Evolutionary conservation across 129 eudicot species (phyloP), one percentile per base, ranked within the genome.

Genomic region (Lactuca saligna): DNA sequence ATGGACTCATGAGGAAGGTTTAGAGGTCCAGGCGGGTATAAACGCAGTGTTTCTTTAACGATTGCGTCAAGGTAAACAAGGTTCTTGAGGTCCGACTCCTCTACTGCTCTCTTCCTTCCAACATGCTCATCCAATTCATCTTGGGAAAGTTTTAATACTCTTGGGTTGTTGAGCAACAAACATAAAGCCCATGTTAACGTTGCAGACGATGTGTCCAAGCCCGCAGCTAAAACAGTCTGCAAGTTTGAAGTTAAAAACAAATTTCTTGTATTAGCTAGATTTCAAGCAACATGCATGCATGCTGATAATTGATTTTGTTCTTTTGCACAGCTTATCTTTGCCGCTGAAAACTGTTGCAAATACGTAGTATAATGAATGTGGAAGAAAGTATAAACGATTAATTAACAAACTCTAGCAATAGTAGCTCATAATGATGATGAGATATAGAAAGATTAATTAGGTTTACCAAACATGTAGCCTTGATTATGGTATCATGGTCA

Each of bases 61-160:
- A 70, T 16, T 5, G 82, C 77, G 2, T 78, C 63, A 0, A 81
- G 66, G 51, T 81, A 81, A 14, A 63, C 51, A 7, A 81, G 49
- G 72, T 81, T 77, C 37, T 81, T 77, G 6, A 72, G 1, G 73
- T 81, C 85, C 0, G 76, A 71, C 61, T 81, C 85, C 16, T 66
- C 53, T 41, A 81, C 82, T 4, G 6, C 69, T 56, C 80, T 71
- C 9, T 77, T 73, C 57, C 29, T 56, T 20, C 82, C 69, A 7
- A 82, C 76, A 16, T 66, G 57, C 37, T 6, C 41, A 39, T 82
- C 80, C 3, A 82, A 48, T 73, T 77, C 72, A 44, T 31, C 46
- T 33, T 62, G 66, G 2, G 64, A 72, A 2, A 9, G 8, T 46
- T 71, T 15, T 34, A 64, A 6, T n/a, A 55, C 32, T 8, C 15